Evolutionary conservation across 768 basidiomycete genomes (phyloP), one percentile per base, ranked within the genome.

Genomic region (Psilocybe azurescens): DNA sequence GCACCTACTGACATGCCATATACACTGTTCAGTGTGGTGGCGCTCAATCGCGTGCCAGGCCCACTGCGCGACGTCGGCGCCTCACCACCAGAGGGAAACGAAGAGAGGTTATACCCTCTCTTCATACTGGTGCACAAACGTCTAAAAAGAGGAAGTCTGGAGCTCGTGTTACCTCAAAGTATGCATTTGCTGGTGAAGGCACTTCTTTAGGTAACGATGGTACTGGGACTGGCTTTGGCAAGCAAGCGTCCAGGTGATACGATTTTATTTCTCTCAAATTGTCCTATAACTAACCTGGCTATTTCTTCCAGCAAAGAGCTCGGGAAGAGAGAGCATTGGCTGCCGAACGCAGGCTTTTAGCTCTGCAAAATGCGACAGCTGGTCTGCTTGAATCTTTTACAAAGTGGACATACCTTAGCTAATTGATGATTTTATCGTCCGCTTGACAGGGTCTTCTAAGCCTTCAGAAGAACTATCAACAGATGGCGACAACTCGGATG

Each of bases 301-400:
- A 8, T 14, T 28, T 53, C 50, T 53, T 13, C 20, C 69, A 95
- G 93, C 71, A 92, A 92, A 82, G 89, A 33, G 93, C 91, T 13
- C 78, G 92, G 61, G 91, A 92, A 65, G 90, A 92, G 70, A 82
- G 92, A 59, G 92, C 91, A 1, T 65, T 86, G 38, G 93, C 92
- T n/a, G 85, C 84, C 6, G 90, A 94, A 73, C 79, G 77, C 20
- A 82, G 93, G 36, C 55, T 91, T 11, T 74, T 73, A 53, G 78
- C 80, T 8, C 68, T 87, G 50, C 80, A 83, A 71, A 71, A 70
- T 18, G 14, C 11, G 10, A 3, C 32, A n/a, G n/a, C 52, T 36
- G 33, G 52, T 53, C 36, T 13, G 52, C 36, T 32, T 53, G 16
- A 32, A 13, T n/a, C 11, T 14, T 51, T 9, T 32, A 32, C 24